These are phyloP conservation scores for Melanomma pulvis-pyrius DNA, from an alignment of 495 filamentous ascomycete genomes.

Conservation along the genomic window DNA sequence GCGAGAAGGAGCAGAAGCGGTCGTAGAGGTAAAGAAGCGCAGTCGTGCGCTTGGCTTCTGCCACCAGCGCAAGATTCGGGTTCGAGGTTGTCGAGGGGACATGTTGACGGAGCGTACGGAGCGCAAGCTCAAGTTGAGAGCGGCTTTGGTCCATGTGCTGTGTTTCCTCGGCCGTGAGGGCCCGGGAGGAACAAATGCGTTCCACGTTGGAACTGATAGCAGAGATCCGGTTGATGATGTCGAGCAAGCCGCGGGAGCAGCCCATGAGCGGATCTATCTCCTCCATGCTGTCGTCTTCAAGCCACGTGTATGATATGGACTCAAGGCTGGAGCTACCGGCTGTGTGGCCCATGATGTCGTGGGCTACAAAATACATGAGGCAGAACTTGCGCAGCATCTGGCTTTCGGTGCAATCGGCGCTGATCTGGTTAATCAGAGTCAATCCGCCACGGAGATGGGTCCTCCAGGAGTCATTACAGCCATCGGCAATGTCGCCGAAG, in stretches of 20 bases:
- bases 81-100: not conserved
- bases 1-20: not conserved
- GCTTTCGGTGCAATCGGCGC: not conserved
- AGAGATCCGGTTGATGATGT: not conserved
- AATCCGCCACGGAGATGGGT: not conserved
- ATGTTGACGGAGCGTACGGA: not conserved
- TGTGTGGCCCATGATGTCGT: not conserved
- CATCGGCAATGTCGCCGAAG: not conserved
- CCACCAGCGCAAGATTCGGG: not conserved
- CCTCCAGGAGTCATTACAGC: not conserved
- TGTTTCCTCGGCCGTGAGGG: not conserved
- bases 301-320: not conserved
- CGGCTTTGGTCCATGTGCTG: not conserved
- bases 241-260: not conserved
- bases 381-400: not conserved
- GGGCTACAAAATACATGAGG: not conserved
- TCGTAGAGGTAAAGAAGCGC: not conserved
- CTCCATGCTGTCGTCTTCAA: not conserved
- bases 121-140: not conserved
- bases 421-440: not conserved
- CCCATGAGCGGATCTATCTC: not conserved
- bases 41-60: not conserved
- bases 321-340: not conserved
- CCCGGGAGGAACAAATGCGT: not conserved
- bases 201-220: not conserved